Evolutionary conservation across 2,329 filamentous ascomycete species (phyloP).

Genomic region (Penicillium sp.): DNA sequence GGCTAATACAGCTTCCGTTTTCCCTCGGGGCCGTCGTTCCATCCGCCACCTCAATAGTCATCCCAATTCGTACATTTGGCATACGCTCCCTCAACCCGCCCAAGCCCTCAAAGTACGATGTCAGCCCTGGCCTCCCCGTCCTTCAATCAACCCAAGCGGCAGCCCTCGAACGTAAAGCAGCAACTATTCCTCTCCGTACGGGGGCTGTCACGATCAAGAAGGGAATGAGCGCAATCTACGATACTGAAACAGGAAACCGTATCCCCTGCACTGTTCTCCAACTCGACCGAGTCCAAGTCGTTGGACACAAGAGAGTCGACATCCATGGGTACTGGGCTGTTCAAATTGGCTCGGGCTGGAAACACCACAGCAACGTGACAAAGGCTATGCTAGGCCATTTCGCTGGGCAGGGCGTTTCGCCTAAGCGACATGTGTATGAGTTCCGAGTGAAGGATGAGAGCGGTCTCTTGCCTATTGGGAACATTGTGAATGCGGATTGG

Average conservation of each 20-base stretch:
- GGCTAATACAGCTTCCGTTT: slow-evolving; percentile 37
- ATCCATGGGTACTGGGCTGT: slow-evolving; percentile 93
- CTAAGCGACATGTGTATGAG: slow-evolving; percentile 83
- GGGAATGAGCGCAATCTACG: slow-evolving; percentile 93
- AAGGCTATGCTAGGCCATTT: slow-evolving; percentile 87
- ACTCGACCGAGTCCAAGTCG: slow-evolving; percentile 87
- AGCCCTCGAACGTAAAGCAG: slow-evolving; percentile 63
- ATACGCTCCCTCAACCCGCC: slow-evolving; percentile 65
- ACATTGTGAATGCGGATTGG: slow-evolving; percentile 81
- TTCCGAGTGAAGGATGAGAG: slow-evolving; percentile 78
- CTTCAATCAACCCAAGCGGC: slow-evolving; percentile 61
- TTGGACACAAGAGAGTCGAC: slow-evolving; percentile 80
- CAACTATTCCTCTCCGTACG: slow-evolving; percentile 69
- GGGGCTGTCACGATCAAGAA: slow-evolving; percentile 88
- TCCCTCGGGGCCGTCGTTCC: slow-evolving; percentile 31
- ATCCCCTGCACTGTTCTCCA: slow-evolving; percentile 91
- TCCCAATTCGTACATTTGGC: slow-evolving; percentile 48
- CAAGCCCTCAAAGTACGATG: slow-evolving; percentile 58
- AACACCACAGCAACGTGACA: slow-evolving; percentile 75
- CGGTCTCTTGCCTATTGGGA: slow-evolving; percentile 77
- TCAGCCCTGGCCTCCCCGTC: slow-evolving; percentile 54
- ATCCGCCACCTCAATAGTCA: slow-evolving; percentile 27
- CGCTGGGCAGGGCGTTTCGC: slow-evolving; percentile 77
- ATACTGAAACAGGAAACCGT: slow-evolving; percentile 73
- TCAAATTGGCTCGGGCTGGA: slow-evolving; percentile 80